Evolutionary conservation across 257 asterid genomes (phyloP), one percentile per base, ranked within the genome.

Genomic region (Voacanga thouarsii): DNA sequence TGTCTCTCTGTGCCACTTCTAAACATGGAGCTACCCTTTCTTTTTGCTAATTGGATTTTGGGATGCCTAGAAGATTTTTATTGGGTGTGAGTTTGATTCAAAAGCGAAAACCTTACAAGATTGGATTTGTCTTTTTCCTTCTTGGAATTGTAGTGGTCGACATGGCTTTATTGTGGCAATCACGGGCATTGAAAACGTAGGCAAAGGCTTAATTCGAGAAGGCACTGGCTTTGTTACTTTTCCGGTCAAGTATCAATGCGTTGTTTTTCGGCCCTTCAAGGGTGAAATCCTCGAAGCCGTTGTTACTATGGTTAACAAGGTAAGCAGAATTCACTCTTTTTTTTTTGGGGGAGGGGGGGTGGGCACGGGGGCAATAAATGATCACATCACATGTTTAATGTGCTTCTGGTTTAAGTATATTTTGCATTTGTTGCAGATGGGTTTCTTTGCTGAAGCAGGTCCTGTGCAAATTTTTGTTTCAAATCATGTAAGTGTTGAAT

Each of bases 301-400:
- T 87, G 97, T 93, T 28, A 91, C 98, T 21, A 93, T 95, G 99
- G 99, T 95, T 75, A 95, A 95, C 87, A 95, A 95, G 89, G 90
- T 85, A 30, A 77, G 18, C 26, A 33, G 55, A 6, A 6, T 18
- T 75, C 21, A 30, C 23, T 1, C 23, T 41, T 71, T 28, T 37
- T 3, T 65, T n/a, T n/a, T n/a, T n/a, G n/a, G n/a, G n/a, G n/a
- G n/a, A n/a, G n/a, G n/a, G n/a, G n/a, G n/a, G n/a, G n/a, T n/a
- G n/a, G n/a, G n/a, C n/a, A n/a, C n/a, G n/a, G n/a, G 14, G 57
- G 1, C 15, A 43, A 74, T 45, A 3, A 49, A 24, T 15, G 4
- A n/a, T 64, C 51, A 26, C 45, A 24, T 9, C 14, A 16, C 47
- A 33, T 18, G 33, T 77, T 21, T 33, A 19, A 19, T n/a, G 41